phyloP scores from a whole-genome alignment of 148 eudicot genomes.

The Rhododendron henanense region DNA sequence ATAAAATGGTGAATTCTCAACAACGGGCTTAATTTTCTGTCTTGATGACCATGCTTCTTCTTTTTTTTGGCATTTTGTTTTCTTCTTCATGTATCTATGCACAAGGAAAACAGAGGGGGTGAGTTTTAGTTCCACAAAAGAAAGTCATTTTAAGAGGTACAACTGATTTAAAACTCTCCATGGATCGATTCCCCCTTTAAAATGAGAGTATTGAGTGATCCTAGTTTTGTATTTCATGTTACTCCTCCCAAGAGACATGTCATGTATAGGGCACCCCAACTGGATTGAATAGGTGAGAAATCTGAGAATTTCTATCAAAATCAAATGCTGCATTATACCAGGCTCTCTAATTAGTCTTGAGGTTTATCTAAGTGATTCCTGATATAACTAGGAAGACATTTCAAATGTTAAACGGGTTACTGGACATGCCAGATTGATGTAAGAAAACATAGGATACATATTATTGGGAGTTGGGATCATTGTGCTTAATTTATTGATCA shows the following conservation, averaged over 20 bases:
- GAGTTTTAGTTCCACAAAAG: background rate
- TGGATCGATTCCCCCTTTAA: background rate
- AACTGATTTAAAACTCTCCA: background rate
- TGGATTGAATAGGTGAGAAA: background rate
- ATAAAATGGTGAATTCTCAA: background rate
- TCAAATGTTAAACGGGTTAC: background rate
- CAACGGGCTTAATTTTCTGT: background rate
- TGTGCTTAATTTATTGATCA: background rate
- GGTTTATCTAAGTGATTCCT: background rate
- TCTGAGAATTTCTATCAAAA: background rate
- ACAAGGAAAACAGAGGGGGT: background rate
- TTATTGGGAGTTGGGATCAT: background rate
- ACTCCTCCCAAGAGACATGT: background rate
- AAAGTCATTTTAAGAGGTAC: background rate
- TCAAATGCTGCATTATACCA: background rate
- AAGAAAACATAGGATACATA: background rate
- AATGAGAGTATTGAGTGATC: background rate
- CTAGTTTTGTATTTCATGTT: background rate
- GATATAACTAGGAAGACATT: background rate
- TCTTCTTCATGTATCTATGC: background rate
- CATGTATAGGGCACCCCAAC: background rate
- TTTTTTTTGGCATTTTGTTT: background rate
- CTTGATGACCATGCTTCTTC: background rate
- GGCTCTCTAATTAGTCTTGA: background rate
- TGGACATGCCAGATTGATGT: background rate